Conservation (phyloP, 257 asterid species). For the Plectranthus barbatus region DNA sequence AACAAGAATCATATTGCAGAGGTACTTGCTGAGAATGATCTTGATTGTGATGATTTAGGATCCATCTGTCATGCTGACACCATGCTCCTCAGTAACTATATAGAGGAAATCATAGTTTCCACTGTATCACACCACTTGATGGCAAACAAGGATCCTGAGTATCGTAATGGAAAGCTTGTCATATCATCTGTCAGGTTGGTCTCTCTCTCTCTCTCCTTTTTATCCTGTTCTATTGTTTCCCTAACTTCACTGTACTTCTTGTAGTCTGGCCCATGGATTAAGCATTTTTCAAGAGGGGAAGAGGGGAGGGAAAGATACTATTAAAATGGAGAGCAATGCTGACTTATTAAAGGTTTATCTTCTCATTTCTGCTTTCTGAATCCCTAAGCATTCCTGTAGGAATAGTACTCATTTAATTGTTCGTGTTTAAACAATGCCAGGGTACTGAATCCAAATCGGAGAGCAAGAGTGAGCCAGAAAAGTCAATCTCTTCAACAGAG, state of each 20-base stretch:
- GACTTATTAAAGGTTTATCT: conserved; percentile 56
- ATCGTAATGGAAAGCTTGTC: conserved; percentile 89
- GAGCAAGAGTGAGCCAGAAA: conserved; percentile 49
- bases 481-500: conserved; percentile 36
- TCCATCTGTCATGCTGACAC: conserved; percentile 68
- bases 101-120: conserved; percentile 77
- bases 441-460: conserved; percentile 35
- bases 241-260: conserved; percentile 10
- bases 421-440: neutral
- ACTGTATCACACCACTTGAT: conserved; percentile 74
- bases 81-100: conserved; percentile 50
- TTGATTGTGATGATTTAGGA: conserved; percentile 79
- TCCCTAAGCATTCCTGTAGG: neutral
- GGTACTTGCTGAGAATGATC: conserved; percentile 83
- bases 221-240: neutral
- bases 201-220: neutral
- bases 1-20: conserved; percentile 80
- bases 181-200: conserved; percentile 74
- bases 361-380: neutral
- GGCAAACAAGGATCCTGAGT: conserved; percentile 59
- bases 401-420: neutral
- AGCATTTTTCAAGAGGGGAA: conserved; percentile 73
- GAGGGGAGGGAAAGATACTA: conserved; percentile 44
- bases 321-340: conserved; percentile 49
- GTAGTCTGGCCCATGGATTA: conserved; percentile 83